Conservation (phyloP, 805 yeast genomes). For the Myxozyma mucilagina region DNA sequence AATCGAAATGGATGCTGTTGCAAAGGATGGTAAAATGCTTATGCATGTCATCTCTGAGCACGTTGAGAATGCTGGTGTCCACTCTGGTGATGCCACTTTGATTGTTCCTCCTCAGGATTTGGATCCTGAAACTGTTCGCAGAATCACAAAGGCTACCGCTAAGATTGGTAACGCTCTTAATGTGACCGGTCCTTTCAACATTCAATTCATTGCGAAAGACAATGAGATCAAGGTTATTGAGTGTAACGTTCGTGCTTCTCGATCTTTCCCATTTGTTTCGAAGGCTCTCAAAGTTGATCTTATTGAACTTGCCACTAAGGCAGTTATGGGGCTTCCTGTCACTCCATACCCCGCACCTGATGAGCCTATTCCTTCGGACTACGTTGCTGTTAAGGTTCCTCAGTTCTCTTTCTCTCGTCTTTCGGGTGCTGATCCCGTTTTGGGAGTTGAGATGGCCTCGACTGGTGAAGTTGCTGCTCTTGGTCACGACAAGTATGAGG, state of each 20-base stretch:
- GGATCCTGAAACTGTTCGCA: slow-evolving; percentile 86
- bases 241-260: slow-evolving; percentile 98
- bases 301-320: slow-evolving; percentile 96
- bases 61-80: slow-evolving; percentile 99
- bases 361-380: slow-evolving; percentile 65
- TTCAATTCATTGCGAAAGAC: slow-evolving; percentile 94
- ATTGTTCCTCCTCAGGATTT: slow-evolving; percentile 96
- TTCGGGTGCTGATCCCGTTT: slow-evolving; percentile 96
- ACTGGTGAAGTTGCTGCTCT: slow-evolving; percentile 98
- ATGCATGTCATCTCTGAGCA: slow-evolving; percentile 99
- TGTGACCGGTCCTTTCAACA: slow-evolving; percentile 96
- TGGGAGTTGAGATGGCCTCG: slow-evolving; percentile 99
- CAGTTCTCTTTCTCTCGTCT: slow-evolving; percentile 96
- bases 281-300: slow-evolving; percentile 95
- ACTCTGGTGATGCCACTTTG: slow-evolving; percentile 97
- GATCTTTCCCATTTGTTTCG: slow-evolving; percentile 98
- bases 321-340: slow-evolving; percentile 84
- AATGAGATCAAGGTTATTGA: slow-evolving; percentile 96
- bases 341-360: slow-evolving; percentile 87
- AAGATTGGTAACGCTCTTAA: slow-evolving; percentile 93
- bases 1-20: slow-evolving; percentile 98
- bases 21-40: slow-evolving; percentile 87
- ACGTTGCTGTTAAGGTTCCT: slow-evolving; percentile 95
- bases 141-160: slow-evolving; percentile 89
- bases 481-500: slow-evolving; percentile 95